These are phyloP conservation scores for Tricladium varicosporioides DNA, from an alignment of 2,329 filamentous ascomycete genomes.

Conservation along the genomic window DNA sequence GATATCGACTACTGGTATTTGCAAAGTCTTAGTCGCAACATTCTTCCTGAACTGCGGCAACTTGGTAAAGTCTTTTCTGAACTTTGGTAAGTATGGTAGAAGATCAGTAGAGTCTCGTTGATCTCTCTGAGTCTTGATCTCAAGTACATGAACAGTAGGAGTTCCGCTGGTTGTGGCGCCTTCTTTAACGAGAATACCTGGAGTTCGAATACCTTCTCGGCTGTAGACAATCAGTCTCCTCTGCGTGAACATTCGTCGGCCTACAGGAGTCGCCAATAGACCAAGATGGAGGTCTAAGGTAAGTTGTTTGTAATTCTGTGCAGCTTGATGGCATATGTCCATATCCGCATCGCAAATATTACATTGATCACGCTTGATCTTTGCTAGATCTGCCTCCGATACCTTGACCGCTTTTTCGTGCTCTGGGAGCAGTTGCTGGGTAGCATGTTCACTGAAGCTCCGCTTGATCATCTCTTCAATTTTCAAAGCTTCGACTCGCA, in stretches of 20 bases:
- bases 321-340: slow-evolving; percentile 76
- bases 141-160: slow-evolving; percentile 74
- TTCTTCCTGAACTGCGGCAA: slow-evolving; percentile 66
- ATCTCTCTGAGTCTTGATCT: slow-evolving; percentile 67
- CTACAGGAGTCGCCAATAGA: slow-evolving; percentile 76
- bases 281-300: slow-evolving; percentile 77
- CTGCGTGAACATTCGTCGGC: slow-evolving; percentile 72
- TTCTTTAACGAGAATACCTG: slow-evolving; percentile 76
- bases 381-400: slow-evolving; percentile 86
- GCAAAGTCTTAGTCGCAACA: slow-evolving; percentile 64
- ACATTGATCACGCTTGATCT: slow-evolving; percentile 84
- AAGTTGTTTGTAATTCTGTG: slow-evolving; percentile 76
- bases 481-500: slow-evolving; percentile 93
- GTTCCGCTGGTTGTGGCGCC: slow-evolving; percentile 63
- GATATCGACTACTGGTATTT: slow-evolving; percentile 73
- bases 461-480: slow-evolving; percentile 99
- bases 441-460: slow-evolving; percentile 97
- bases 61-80: slow-evolving; percentile 65
- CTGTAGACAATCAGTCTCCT: slow-evolving; percentile 82
- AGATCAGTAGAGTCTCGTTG: slow-evolving; percentile 79
- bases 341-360: slow-evolving; percentile 77
- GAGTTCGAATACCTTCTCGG: slow-evolving; percentile 78
- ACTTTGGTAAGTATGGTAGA: slow-evolving; percentile 74
- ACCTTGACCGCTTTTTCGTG: slow-evolving; percentile 93
- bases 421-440: slow-evolving; percentile 88